Evolutionary conservation across 257 asterid species (phyloP), one percentile per base, ranked within the genome.

Genomic region (Cinchona pubescens): DNA sequence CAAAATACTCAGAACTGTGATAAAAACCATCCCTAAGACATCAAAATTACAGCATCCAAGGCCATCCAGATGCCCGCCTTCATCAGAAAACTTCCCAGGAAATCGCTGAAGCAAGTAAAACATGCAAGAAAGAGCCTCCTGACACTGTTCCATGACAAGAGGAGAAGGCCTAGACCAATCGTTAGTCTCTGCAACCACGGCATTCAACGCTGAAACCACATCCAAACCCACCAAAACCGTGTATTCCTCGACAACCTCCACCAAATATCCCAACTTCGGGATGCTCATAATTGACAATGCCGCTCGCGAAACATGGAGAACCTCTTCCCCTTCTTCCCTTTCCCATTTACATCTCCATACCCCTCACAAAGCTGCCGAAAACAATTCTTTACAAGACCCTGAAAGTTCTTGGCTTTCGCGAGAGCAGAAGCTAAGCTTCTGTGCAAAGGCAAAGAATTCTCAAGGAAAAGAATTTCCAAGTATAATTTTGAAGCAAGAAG

Each of bases 261-360:
- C 96, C 51, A 94, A 79, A 67, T 89, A 89, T 23, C 96, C 98
- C 73, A 94, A 85, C 61, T 94, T 92, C 42, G 98, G 94, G 7
- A 96, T 90, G 82, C 98, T 81, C 98, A 94, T 86, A 87, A 94
- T 88, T 49, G 98, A 88, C 76, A 94, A 73, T 3, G 99, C 99
- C 13, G 87, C 99, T 65, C 98, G 85, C 1, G 97, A 88, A 77
- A 94, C 94, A 65, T n/a, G n/a, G 94, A 87, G 77, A 94, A 94
- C 74, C 94, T 85, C 77, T 79, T 89, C 80, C 96, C 91, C 62
- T 80, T 87, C 56, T n/a, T n/a, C n/a, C 94, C 91, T 48, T 82
- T 84, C 65, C 81, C 86, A 65, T 70, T 74, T 53, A 74, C 87
- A 72, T 76, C 85, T 21, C 91, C 92, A 67, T 94, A 94, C 84